Percentiles rank a stretch among this genome's conserved stretches.
Conservation (phyloP, 768 basidiomycete species). For the Suillus lakei region DNA sequence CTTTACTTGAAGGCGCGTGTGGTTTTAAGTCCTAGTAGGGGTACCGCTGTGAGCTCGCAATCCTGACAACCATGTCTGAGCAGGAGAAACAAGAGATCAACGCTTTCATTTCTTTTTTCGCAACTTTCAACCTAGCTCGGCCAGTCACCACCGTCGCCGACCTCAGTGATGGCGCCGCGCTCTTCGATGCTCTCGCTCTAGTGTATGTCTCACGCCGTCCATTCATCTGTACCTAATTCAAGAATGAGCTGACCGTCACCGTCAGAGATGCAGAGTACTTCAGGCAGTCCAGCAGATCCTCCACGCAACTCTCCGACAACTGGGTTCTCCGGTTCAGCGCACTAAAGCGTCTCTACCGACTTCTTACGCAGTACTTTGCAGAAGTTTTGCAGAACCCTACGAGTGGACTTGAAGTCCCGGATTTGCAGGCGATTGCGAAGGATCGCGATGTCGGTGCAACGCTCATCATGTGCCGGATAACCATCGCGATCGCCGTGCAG, state of each 20-base stretch:
- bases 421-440: constrained; percentile 86
- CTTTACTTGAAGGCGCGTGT: no score
- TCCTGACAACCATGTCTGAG: constrained; percentile 37
- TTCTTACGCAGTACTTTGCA: constrained; percentile 88
- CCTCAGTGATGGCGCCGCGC: constrained; percentile 79
- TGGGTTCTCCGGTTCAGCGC: constrained; percentile 88
- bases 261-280: constrained; percentile 82
- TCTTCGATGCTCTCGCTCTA: constrained; percentile 74
- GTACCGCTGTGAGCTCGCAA: neutral
- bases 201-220: constrained; percentile 58
- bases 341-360: constrained; percentile 83
- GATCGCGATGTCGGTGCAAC: constrained; percentile 68
- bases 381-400: constrained; percentile 85
- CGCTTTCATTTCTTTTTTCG: constrained; percentile 83
- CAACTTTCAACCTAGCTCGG: constrained; percentile 69
- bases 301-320: constrained; percentile 74
- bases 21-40: no score
- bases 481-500: constrained; percentile 87
- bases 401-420: constrained; percentile 80
- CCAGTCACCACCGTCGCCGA: constrained; percentile 67
- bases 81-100: constrained; percentile 65
- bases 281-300: constrained; percentile 59
- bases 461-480: constrained; percentile 76
- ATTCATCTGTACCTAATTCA: neutral
- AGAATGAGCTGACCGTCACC: constrained; percentile 14